A percentile compares a stretch with the other conserved stretches of the same genome.
These are phyloP conservation scores for Nigrospora sphaerica DNA, from an alignment of 2,329 filamentous ascomycete genomes.

Conservation along the genomic window DNA sequence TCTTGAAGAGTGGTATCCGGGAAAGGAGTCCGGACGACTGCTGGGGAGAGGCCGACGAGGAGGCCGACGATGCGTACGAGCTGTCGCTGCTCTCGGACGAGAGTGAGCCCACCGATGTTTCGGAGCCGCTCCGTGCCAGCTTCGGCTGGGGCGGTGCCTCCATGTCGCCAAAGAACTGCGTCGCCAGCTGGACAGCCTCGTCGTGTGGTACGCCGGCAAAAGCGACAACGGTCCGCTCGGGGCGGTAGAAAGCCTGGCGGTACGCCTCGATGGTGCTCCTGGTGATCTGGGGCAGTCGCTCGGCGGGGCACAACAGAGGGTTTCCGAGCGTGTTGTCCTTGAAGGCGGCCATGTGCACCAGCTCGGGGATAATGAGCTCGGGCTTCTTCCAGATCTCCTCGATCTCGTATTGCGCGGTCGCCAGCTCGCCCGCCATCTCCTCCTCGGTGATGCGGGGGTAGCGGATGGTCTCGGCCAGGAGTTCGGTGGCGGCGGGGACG, in stretches of 20 bases:
- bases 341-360: conserved; percentile 92
- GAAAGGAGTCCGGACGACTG: conserved; percentile 65
- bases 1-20: conserved; percentile 85
- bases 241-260: conserved; percentile 74
- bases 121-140: conserved; percentile 49
- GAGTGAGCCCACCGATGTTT: conserved; percentile 39
- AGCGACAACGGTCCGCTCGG: conserved; percentile 87
- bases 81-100: conserved; percentile 4
- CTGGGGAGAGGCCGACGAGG: conserved; percentile 20
- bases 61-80: conserved; percentile 23
- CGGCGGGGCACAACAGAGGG: conserved; percentile 82
- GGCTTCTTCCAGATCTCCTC: conserved; percentile 97
- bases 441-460: conserved; percentile 77
- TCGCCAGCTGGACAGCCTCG: conserved; percentile 70
- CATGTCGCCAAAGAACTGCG: conserved; percentile 93
- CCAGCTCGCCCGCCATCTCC: conserved; percentile 79
- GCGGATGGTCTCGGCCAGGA: conserved; percentile 91
- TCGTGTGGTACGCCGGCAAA: conserved; percentile 86
- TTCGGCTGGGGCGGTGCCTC: conserved; percentile 40
- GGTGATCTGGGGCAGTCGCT: conserved; percentile 70
- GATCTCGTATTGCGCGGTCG: conserved; percentile 92
- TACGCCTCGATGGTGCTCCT: conserved; percentile 70
- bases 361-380: conserved; percentile 87
- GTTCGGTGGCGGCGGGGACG: conserved; percentile 71
- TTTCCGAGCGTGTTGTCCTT: conserved; percentile 95